Conservation (phyloP, 2,329 filamentous ascomycete genomes). For the Sporothrix pseudoabietina region DNA sequence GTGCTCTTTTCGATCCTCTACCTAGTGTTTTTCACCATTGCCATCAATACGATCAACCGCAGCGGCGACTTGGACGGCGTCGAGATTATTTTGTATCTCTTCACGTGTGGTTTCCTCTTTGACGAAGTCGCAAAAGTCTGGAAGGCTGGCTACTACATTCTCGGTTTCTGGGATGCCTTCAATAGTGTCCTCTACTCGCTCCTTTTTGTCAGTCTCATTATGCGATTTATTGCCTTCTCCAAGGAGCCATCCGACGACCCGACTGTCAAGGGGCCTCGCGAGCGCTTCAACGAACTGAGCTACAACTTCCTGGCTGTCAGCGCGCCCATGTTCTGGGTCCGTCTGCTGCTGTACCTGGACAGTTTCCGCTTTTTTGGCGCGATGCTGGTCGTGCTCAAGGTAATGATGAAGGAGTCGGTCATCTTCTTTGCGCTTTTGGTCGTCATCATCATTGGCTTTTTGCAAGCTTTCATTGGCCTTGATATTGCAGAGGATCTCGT, state of each 20-base stretch:
- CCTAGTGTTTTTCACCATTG: conserved; percentile 80
- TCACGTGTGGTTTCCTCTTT: conserved; percentile 86
- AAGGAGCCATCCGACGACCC: conserved; percentile 47
- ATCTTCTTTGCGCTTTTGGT: conserved; percentile 94
- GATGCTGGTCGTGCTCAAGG: conserved; percentile 95
- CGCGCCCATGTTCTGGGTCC: conserved; percentile 96
- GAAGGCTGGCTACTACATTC: conserved; percentile 88
- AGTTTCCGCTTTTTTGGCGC: conserved; percentile 94
- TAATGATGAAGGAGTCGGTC: conserved; percentile 90
- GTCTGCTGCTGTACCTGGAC: conserved; percentile 89
- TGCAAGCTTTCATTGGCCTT: conserved; percentile 92
- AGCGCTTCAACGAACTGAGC: conserved; percentile 73
- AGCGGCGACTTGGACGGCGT: conserved; percentile 80
- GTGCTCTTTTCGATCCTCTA: conserved; percentile 83
- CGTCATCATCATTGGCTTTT: conserved; percentile 81
- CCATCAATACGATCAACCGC: conserved; percentile 92
- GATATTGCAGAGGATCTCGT: conserved; percentile 77
- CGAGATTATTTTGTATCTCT: conserved; percentile 83
- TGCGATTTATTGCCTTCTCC: conserved; percentile 76
- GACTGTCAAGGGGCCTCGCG: conserved; percentile 50
- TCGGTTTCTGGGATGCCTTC: conserved; percentile 97
- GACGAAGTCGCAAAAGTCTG: conserved; percentile 88
- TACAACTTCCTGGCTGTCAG: conserved; percentile 95
- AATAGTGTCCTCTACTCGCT: conserved; percentile 81
- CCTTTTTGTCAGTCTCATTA: conserved; percentile 73